Conservation (phyloP, 495 filamentous ascomycete species). For the Aspergillus kassunensis region DNA sequence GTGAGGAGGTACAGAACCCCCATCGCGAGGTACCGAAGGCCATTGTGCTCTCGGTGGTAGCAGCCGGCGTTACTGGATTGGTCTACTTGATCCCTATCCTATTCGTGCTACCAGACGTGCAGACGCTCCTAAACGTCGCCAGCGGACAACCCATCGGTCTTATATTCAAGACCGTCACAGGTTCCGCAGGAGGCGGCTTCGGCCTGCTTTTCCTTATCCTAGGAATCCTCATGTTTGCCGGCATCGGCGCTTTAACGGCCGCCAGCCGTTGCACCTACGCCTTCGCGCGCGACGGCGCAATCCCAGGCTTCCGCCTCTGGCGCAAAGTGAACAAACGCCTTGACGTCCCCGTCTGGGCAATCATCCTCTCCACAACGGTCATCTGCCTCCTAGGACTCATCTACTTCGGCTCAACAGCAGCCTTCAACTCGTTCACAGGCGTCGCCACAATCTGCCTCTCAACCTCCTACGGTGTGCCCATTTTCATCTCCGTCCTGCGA, state of each 20-base stretch:
- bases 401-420: constrained; percentile 58
- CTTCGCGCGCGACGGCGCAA: constrained; percentile 63
- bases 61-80: constrained; percentile 65
- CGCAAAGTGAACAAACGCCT: constrained; percentile 50
- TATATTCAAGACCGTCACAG: constrained; percentile 34
- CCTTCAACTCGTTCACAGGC: constrained; percentile 64
- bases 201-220: constrained; percentile 70
- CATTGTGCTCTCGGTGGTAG: constrained; percentile 66
- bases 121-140: constrained; percentile 52
- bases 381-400: constrained; percentile 57
- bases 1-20: constrained; percentile 67
- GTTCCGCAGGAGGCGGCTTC: constrained; percentile 56
- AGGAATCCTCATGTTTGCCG: constrained; percentile 69
- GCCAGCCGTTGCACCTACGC: constrained; percentile 73
- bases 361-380: constrained; percentile 53
- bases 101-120: constrained; percentile 58
- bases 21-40: constrained; percentile 63
- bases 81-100: constrained; percentile 64
- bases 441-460: constrained; percentile 63
- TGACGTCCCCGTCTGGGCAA: constrained; percentile 54
- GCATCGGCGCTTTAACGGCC: constrained; percentile 67
- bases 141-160: constrained; percentile 48
- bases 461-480: constrained; percentile 59
- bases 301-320: constrained; percentile 65
- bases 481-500: constrained; percentile 54